Conservation (phyloP, 345 rosid genomes). For the Citrus cavaleriei region DNA sequence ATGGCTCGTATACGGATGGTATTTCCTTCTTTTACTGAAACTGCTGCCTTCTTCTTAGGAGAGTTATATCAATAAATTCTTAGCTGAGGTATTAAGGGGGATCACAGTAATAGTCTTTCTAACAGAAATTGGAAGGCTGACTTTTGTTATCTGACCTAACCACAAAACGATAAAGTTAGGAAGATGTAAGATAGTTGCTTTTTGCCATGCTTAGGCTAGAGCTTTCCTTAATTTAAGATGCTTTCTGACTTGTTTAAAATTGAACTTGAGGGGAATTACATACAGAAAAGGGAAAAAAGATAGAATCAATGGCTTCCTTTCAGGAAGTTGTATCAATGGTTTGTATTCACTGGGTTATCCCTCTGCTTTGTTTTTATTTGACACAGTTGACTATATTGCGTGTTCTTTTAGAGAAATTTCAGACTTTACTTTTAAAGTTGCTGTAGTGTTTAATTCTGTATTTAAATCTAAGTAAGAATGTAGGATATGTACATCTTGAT, state of each 20-base stretch:
- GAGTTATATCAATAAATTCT: slow-evolving; percentile 1
- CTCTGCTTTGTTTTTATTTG: background rate
- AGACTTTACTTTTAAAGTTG: background rate
- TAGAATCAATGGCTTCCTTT: background rate
- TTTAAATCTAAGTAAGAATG: background rate
- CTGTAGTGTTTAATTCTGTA: no score
- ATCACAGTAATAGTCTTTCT: background rate
- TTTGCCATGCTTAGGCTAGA: background rate
- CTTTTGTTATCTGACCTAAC: background rate
- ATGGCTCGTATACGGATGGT: slow-evolving; percentile 98
- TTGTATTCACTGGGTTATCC: background rate
- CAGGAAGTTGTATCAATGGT: background rate
- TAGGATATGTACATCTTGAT: background rate
- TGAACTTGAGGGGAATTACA: background rate
- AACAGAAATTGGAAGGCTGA: background rate
- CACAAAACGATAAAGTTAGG: background rate
- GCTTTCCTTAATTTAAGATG: background rate
- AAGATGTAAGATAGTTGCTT: background rate
- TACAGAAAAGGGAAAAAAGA: background rate
- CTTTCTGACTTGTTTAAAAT: background rate
- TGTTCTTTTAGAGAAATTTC: background rate
- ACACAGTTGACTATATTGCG: background rate
- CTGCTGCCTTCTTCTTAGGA: background rate
- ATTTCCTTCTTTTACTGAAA: slow-evolving; percentile 22
- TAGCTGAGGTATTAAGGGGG: background rate